Evolutionary conservation across 148 eudicot genomes (phyloP), one percentile per base, ranked within the genome.

Genomic region (Arbutus unedo): DNA sequence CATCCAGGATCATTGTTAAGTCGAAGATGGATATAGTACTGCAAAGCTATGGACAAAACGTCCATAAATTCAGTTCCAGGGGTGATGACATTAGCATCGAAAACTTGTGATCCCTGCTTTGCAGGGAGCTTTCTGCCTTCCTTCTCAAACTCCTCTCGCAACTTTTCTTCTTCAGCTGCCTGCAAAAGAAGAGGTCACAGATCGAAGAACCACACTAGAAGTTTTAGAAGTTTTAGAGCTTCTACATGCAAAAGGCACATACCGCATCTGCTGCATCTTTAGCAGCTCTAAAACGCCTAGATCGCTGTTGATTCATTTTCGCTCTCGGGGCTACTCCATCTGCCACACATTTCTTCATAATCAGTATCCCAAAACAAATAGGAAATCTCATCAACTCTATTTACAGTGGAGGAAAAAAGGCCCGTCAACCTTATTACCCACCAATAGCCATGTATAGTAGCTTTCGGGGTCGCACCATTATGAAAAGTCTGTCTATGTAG

Each of bases 271-370:
- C 93, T 76, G 99, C 98, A 89, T 94, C 98, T 89, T 96, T 96
- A 78, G 99, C 98, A 73, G 99, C 94, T 87, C 98, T 89, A 83
- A 96, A 96, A 62, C 99, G 98, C 85, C 99, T 91, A 60, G 99
- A 96, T 14, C 99, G 91, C 82, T 96, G 99, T 88, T 96, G 99
- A 87, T 96, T 96, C 99, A 96, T 96, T 89, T 96, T 96, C 48
- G 99, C 99, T 84, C 99, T 93, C 38, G 99, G 99, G 73, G 98
- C 99, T 87, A 94, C 97, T 57, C 99, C 99, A 90, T 96, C 99
- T 96, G 85, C 71, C 83, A 88, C 57, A 18, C 67, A 21, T 68
- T 79, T 51, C 70, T 47, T 84, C 43, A 14, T 79, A 68, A 77
- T 81, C 14, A 82, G 47, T 73, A 67, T 23, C 15, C 78, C 41